These are phyloP conservation scores for Verruconis gallopava DNA, from an alignment of 2,329 filamentous ascomycete genomes.

Conservation along the genomic window DNA sequence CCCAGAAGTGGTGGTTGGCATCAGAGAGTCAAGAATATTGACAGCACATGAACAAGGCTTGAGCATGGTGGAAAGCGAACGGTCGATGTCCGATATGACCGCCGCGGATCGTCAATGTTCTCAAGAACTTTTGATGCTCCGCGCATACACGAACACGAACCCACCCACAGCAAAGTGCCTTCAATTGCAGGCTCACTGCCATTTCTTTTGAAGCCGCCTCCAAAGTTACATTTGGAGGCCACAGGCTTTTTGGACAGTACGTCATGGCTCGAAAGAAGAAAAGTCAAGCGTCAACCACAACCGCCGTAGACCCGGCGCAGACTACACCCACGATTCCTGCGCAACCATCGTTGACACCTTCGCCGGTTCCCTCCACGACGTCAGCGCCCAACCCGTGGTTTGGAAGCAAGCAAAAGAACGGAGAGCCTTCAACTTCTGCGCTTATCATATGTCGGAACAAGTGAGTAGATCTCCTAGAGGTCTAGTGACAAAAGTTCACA, in stretches of 20 bases:
- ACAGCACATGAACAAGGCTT: no score
- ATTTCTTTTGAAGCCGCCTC: background rate
- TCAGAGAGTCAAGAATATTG: no score
- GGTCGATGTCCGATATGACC: no score
- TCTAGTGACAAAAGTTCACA: no score
- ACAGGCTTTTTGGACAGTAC: background rate
- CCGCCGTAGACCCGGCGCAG: background rate
- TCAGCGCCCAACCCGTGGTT: background rate
- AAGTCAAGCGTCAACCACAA: background rate
- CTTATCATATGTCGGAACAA: slow-evolving; percentile 31
- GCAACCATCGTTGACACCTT: background rate
- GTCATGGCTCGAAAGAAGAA: slow-evolving; percentile 6
- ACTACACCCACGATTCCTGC: background rate
- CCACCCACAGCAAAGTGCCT: no score
- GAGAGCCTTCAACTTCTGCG: slow-evolving; percentile 17
- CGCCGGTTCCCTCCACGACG: background rate
- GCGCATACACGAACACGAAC: background rate
- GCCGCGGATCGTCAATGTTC: no score
- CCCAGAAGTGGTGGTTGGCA: no score
- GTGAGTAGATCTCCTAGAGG: slow-evolving; percentile 19
- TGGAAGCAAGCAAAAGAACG: slow-evolving; percentile 5
- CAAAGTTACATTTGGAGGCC: background rate
- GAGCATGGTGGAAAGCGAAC: no score
- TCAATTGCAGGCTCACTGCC: background rate
- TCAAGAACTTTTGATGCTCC: background rate